phyloP scores from a whole-genome alignment of 2,329 filamentous ascomycete genomes.

The Aspergillus latus region DNA sequence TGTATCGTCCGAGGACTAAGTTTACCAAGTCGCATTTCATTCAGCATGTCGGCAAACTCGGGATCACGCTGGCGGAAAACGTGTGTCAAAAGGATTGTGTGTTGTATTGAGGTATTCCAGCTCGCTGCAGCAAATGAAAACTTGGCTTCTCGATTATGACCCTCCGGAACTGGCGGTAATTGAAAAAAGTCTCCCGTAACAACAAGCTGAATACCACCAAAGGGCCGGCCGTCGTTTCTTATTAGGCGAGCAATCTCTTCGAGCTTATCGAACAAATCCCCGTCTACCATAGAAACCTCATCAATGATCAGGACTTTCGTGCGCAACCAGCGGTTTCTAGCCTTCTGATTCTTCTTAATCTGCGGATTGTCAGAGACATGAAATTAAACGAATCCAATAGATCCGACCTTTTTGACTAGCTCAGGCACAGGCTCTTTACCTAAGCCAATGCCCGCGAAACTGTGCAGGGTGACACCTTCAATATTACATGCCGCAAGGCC shows the following conservation, averaged over 20 bases:
- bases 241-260: constrained; percentile 82
- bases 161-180: constrained; percentile 85
- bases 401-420: constrained; percentile 70
- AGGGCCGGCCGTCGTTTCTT: constrained; percentile 86
- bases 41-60: constrained; percentile 90
- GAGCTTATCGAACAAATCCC: constrained; percentile 93
- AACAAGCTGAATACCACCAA: constrained; percentile 92
- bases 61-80: constrained; percentile 94
- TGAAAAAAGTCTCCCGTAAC: constrained; percentile 99
- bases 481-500: constrained; percentile 96
- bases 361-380: constrained; percentile 24
- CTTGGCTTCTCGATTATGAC: constrained; percentile 65
- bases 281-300: constrained; percentile 98
- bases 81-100: constrained; percentile 92
- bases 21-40: constrained; percentile 91
- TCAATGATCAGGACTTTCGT: constrained; percentile 89
- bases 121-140: constrained; percentile 92
- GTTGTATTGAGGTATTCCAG: constrained; percentile 89
- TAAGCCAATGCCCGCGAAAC: constrained; percentile 90
- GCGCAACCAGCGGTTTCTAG: constrained; percentile 81
- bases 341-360: constrained; percentile 83
- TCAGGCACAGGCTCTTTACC: constrained; percentile 82
- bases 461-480: constrained; percentile 91
- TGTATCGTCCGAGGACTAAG: constrained; percentile 74
- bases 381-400: background rate